Base-by-base conservation (phyloP, 2,329 filamentous ascomycete genomes). In the Rhynchosporium agropyri region DNA sequence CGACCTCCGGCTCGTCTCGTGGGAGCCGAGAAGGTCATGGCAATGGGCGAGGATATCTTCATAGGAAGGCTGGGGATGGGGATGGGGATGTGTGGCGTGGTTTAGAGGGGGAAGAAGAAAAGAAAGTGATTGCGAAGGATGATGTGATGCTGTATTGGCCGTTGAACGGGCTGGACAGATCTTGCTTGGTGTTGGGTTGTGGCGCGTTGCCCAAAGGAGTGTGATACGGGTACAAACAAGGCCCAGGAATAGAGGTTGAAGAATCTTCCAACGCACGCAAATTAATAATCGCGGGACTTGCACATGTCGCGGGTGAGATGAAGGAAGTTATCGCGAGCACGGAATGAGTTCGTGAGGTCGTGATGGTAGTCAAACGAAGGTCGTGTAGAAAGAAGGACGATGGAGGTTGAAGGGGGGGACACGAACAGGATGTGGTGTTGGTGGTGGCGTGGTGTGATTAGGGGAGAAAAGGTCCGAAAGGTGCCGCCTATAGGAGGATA, bases 21-120 rank as follows among this genome's bases (percentile, higher is more conserved):
- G 20, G 71, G 68, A 59, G 67, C 65, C 42, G 69, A 66, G 58
- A 66, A 73, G 57, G 67, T 63, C 72, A 74, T 74, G 4, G 48
- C 66, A 46, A 70, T 65, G 13, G 72, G 70, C 3, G 70, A 72
- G 7, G 65, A 67, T 46, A 69, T 58, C 65, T 69, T 70, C 71
- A 73, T 73, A 50, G 31, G 53, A 63, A 28, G 50, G 28, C 29
- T 26, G 42, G 31, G 40, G 45, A 49, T 43, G 20, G 15, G 38
- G 28, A 46, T 40, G 45, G 51, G 36, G 40, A 29, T 9, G 7
- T 8, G 13, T 43, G 20, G 43, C 26, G 15, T 15, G 38, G 26
- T 10, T 5, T 12, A 38, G 10, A 33, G 15, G 31, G 36, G 20
- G 4, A 40, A 43, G 38, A 28, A 1, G 40, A 20, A 8, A 29